phyloP scores from a whole-genome alignment of 2,329 filamentous ascomycete genomes.

The Pyrenophora tritici-repentis region DNA sequence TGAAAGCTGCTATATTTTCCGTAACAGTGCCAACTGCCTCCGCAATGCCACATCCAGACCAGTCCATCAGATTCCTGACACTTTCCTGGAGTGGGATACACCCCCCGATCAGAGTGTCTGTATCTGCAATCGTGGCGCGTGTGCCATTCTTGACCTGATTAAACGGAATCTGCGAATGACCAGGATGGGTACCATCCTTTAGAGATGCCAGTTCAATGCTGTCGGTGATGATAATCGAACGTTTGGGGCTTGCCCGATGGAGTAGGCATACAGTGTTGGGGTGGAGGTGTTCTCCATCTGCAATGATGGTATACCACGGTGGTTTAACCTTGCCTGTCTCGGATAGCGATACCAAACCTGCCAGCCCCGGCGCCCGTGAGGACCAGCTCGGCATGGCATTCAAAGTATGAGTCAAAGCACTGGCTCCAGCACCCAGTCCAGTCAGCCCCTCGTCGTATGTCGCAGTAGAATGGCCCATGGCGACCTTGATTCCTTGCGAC shows the following conservation, averaged over 20 bases:
- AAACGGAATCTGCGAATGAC: constrained; percentile 58
- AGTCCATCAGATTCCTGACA: constrained; percentile 55
- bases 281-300: constrained; percentile 61
- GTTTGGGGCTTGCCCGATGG: constrained; percentile 52
- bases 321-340: constrained; percentile 24
- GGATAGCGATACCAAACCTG: constrained; percentile 49
- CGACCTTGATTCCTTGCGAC: constrained; percentile 51
- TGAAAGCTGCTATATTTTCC: constrained; percentile 57
- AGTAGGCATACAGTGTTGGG: constrained; percentile 56
- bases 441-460: constrained; percentile 53
- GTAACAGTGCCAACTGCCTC: constrained; percentile 57
- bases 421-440: constrained; percentile 56
- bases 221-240: constrained; percentile 60
- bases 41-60: constrained; percentile 54
- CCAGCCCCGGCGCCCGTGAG: constrained; percentile 58
- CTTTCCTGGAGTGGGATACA: constrained; percentile 58
- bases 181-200: constrained; percentile 57
- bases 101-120: constrained; percentile 60
- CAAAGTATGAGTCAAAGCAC: constrained; percentile 59
- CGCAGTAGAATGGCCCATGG: constrained; percentile 58
- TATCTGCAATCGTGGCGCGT: constrained; percentile 57
- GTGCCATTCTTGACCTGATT: constrained; percentile 57
- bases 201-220: constrained; percentile 60
- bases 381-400: constrained; percentile 60
- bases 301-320: constrained; percentile 59